Evolutionary conservation across 2,329 filamentous ascomycete species (phyloP).

Genomic region (Mycosphaerella sp.): DNA sequence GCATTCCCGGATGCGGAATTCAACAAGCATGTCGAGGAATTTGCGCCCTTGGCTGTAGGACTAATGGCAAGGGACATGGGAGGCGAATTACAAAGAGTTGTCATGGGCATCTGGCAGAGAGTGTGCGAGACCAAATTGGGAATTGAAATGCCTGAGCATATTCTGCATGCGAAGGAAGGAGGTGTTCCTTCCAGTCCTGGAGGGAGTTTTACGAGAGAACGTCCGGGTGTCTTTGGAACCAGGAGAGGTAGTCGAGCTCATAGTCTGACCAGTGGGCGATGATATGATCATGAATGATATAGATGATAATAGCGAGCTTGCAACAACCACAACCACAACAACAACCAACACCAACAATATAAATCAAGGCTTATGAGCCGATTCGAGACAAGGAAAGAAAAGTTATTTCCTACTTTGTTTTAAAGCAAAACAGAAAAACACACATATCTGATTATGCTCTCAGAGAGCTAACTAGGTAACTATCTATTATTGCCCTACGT

Average conservation of each 20-base stretch:
- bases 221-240: constrained; percentile 21
- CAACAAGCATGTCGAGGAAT: constrained; percentile 67
- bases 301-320: not conserved
- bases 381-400: no score
- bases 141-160: constrained; percentile 33
- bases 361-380: no score
- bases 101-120: constrained; percentile 70
- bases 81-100: constrained; percentile 66
- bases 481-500: no score
- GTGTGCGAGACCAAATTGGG: constrained; percentile 69
- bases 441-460: no score
- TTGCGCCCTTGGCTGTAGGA: constrained; percentile 81
- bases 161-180: constrained; percentile 3
- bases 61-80: constrained; percentile 70
- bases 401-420: no score
- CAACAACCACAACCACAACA: no score
- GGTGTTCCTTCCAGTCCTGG: constrained; percentile 24
- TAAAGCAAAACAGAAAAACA: no score
- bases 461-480: no score
- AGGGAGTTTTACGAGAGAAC: constrained; percentile 5
- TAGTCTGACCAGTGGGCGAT: constrained; percentile 1
- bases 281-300: not conserved
- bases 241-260: constrained; percentile 24
- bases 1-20: constrained; percentile 78
- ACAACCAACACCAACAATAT: no score